phyloP scores from a whole-genome alignment of 208 protist genomes.

The Acanthamoeba healyi region DNA sequence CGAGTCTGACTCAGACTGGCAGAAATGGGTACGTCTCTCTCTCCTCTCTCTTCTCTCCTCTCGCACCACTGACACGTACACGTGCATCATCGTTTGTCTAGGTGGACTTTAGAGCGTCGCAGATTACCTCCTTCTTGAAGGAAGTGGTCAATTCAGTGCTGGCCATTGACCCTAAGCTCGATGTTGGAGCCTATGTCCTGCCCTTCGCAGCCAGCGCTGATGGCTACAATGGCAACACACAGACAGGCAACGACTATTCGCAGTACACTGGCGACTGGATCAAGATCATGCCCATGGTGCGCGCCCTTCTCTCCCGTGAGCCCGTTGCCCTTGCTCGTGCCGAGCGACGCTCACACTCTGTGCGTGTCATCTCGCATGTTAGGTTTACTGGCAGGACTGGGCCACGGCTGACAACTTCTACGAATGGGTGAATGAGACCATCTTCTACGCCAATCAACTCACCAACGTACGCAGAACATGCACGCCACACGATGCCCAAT shows the following conservation, averaged over 20 bases:
- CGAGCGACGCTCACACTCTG: not conserved
- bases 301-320: not conserved
- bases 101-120: not conserved
- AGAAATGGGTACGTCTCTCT: not conserved
- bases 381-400: conserved; percentile 52
- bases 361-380: not conserved
- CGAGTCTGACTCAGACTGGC: not conserved
- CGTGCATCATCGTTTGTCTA: not conserved
- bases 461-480: not conserved
- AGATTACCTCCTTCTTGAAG: not conserved
- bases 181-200: conserved; percentile 32
- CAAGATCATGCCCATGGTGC: conserved; percentile 61
- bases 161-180: not conserved
- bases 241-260: conserved; percentile 23
- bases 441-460: conserved; percentile 22
- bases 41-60: not conserved
- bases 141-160: not conserved
- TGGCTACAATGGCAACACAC: conserved; percentile 33
- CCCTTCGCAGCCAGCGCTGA: conserved; percentile 36
- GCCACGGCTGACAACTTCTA: conserved; percentile 20
- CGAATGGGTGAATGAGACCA: not conserved
- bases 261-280: conserved; percentile 9
- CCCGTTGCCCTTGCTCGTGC: too few species aligned
- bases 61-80: not conserved
- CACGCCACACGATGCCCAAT: too few species aligned